phyloP scores from a whole-genome alignment of 805 yeast species.

The Teunomyces tritomae region DNA sequence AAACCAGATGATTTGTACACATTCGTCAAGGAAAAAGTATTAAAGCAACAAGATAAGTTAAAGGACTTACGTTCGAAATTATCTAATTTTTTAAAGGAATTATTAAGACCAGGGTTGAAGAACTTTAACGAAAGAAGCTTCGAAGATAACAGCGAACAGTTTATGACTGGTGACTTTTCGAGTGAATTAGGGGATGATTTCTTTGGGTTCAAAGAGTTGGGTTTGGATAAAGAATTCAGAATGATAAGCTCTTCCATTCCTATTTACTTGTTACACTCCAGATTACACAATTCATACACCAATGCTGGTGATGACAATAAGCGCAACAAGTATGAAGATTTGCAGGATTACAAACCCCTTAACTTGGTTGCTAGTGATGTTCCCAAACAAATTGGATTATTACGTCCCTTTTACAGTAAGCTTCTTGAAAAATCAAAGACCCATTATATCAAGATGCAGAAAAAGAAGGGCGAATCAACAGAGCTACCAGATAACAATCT shows the following conservation, averaged over 20 bases:
- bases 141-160: constrained; percentile 89
- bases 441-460: constrained; percentile 38
- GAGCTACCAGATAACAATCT: constrained; percentile 39
- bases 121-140: constrained; percentile 76
- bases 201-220: constrained; percentile 94
- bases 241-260: constrained; percentile 84
- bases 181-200: constrained; percentile 94
- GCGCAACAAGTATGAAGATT: constrained; percentile 61
- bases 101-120: constrained; percentile 76
- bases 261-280: constrained; percentile 77
- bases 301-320: constrained; percentile 44
- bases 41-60: constrained; percentile 67
- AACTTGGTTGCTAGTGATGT: constrained; percentile 53
- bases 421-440: constrained; percentile 44
- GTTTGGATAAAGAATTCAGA: constrained; percentile 89
- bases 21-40: constrained; percentile 69
- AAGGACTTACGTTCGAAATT: constrained; percentile 66
- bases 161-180: constrained; percentile 91
- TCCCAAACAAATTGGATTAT: constrained; percentile 51
- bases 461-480: constrained; percentile 37
- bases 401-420: constrained; percentile 51
- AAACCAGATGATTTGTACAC: constrained; percentile 74
- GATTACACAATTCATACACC: constrained; percentile 57
- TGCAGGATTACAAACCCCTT: constrained; percentile 53
- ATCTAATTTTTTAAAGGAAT: constrained; percentile 68